Conservation (phyloP, 1,139 yeast species). For the Williopsis jadinii region DNA sequence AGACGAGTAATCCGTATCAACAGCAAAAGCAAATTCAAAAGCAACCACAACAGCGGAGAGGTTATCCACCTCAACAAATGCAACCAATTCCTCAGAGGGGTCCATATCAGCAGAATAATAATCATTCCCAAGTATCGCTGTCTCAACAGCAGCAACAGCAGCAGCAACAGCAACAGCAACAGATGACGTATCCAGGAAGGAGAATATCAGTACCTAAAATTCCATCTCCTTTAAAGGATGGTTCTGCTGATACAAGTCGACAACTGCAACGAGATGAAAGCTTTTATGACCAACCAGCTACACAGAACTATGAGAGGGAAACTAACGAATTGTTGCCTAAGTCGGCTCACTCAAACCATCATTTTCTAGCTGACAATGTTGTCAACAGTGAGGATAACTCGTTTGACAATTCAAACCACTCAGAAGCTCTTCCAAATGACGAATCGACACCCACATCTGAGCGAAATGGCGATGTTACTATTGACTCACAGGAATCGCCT, state of each 20-base stretch:
- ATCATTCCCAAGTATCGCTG: too few relatives aligned
- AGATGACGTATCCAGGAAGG: background rate
- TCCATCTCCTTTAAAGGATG: slow-evolving; percentile 11
- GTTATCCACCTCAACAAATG: too few relatives aligned
- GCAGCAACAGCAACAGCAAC: background rate
- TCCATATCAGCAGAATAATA: too few relatives aligned
- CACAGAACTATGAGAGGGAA: background rate
- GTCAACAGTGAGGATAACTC: background rate
- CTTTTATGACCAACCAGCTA: background rate
- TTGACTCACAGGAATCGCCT: slow-evolving; percentile 9
- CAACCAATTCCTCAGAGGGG: too few relatives aligned
- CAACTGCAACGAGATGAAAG: slow-evolving; percentile 1
- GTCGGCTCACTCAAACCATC: slow-evolving; percentile 6
- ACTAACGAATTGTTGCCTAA: background rate
- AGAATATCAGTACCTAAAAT: slow-evolving; percentile 14
- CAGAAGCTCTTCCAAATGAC: slow-evolving; percentile 4
- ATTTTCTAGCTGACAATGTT: slow-evolving; percentile 12
- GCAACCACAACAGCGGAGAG: too few relatives aligned
- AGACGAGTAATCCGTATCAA: slow-evolving; percentile 15
- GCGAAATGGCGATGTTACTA: background rate
- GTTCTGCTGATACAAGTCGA: slow-evolving; percentile 1
- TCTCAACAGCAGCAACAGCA: background rate
- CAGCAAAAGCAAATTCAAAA: background rate
- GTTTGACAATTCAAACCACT: background rate
- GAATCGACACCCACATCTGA: slow-evolving; percentile 11